Percentiles rank a stretch among this genome's conserved stretches.
Conservation (phyloP, 1,284 basidiomycete species). For the Acaromyces ingoldii region DNA sequence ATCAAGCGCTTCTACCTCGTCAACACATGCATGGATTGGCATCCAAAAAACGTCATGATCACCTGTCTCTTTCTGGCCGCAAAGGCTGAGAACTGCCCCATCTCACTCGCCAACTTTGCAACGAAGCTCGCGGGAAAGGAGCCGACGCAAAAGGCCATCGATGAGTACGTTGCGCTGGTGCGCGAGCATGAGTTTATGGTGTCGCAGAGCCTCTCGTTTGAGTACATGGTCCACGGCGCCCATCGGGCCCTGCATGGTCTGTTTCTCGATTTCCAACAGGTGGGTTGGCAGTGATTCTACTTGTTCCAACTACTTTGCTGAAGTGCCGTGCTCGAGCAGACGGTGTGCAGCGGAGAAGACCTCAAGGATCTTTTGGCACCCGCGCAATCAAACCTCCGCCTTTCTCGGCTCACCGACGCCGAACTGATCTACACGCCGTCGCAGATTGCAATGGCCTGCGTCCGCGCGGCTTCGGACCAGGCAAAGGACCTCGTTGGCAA, state of each 20-base stretch:
- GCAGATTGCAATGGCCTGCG: constrained; percentile 84
- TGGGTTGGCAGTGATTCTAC: no score
- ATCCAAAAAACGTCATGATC: constrained; percentile 96
- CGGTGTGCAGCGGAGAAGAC: no score
- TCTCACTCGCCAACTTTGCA: constrained; percentile 78
- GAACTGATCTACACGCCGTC: constrained; percentile 88
- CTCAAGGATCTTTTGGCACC: no score
- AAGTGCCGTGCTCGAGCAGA: no score
- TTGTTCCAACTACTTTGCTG: no score
- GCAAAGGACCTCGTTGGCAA: background rate
- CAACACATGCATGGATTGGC: constrained; percentile 99
- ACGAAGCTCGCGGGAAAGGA: constrained; percentile 28
- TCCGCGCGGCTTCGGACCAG: constrained; percentile 45
- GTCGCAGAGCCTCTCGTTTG: constrained; percentile 84
- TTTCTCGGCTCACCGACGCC: constrained; percentile 77
- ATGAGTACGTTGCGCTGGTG: constrained; percentile 66
- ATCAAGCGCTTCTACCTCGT: constrained; percentile 95
- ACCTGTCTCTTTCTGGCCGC: constrained; percentile 91
- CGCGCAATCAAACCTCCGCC: constrained; percentile 14
- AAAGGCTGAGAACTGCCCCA: constrained; percentile 90
- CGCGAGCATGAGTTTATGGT: constrained; percentile 91
- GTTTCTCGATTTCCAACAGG: constrained; percentile 80
- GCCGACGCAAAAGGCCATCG: constrained; percentile 67
- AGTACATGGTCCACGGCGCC: constrained; percentile 86
- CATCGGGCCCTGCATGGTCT: constrained; percentile 85